A percentile compares a stretch with the other conserved stretches of the same genome.
Conservation (phyloP, 495 filamentous ascomycete genomes). For the Penicillium antarcticum region DNA sequence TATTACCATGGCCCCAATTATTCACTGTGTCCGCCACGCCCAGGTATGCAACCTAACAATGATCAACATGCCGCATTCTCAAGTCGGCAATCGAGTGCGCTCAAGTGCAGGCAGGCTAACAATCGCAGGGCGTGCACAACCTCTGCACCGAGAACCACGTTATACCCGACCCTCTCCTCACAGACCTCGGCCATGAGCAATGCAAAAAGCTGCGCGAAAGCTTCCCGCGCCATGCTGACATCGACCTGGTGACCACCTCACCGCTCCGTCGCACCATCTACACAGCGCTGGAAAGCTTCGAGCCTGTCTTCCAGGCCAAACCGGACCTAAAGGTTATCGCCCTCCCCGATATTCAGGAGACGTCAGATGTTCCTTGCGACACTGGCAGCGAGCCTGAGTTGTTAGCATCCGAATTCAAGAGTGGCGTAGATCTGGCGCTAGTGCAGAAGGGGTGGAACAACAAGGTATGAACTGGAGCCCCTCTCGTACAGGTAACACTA, state of each 20-base stretch:
- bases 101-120: background rate
- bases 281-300: constrained; percentile 73
- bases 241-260: constrained; percentile 75
- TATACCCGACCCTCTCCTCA: constrained; percentile 75
- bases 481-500: background rate
- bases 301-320: constrained; percentile 43
- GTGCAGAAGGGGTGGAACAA: constrained; percentile 66
- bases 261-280: constrained; percentile 82
- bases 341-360: constrained; percentile 80
- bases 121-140: constrained; percentile 76
- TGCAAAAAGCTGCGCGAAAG: constrained; percentile 56
- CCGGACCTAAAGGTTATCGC: constrained; percentile 58
- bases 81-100: too few species aligned
- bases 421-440: constrained; percentile 59
- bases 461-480: constrained; percentile 42
- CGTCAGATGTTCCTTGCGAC: constrained; percentile 73
- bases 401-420: constrained; percentile 62
- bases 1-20: constrained; percentile 38
- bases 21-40: constrained; percentile 53
- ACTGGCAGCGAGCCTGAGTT: constrained; percentile 56
- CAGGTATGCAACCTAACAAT: constrained; percentile 34
- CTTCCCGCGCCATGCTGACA: constrained; percentile 62
- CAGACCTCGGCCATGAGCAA: constrained; percentile 71
- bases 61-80: background rate
- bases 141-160: constrained; percentile 65